phyloP scores from a whole-genome alignment of 208 protist species.

The Acanthamoeba healyi region DNA sequence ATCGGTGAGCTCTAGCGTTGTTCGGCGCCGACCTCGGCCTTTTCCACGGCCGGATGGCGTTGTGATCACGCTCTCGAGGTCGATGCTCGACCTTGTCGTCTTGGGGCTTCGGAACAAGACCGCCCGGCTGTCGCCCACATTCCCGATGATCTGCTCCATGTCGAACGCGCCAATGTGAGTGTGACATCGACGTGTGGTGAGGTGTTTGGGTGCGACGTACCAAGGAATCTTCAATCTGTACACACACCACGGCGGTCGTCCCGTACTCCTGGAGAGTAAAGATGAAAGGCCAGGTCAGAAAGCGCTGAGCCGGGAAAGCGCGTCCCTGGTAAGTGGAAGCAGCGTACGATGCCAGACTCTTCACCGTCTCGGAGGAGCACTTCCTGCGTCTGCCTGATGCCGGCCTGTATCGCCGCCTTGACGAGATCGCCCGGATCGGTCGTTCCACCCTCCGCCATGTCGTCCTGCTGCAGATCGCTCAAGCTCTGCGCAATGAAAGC shows the following conservation, averaged over 20 bases:
- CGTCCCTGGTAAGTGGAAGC: not conserved
- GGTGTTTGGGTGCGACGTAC: not conserved
- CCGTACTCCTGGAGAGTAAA: constrained; percentile 44
- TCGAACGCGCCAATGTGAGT: not conserved
- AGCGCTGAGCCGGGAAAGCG: not conserved
- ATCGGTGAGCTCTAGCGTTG: not conserved
- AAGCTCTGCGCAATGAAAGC: constrained; percentile 6
- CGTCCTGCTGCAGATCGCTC: constrained; percentile 15
- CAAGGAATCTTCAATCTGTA: not conserved
- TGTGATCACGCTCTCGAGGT: not conserved
- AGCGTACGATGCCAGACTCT: constrained; percentile 10
- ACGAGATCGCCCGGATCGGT: constrained; percentile 5
- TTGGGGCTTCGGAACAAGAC: constrained; percentile 50
- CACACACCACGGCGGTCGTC: constrained; percentile 52
- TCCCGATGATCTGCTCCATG: constrained; percentile 9
- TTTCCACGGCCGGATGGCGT: not conserved
- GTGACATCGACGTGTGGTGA: too few relatives aligned
- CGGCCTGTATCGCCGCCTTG: not conserved
- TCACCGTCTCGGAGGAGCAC: constrained; percentile 14
- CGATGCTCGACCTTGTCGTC: not conserved
- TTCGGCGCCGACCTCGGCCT: not conserved
- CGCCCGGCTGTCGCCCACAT: constrained; percentile 70
- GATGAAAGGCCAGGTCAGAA: not conserved
- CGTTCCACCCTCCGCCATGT: not conserved
- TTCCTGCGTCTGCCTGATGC: constrained; percentile 37